A percentile compares a stretch with the other conserved stretches of the same genome.
phyloP scores from a whole-genome alignment of 2,329 filamentous ascomycete genomes.

The Cladosporium velox region DNA sequence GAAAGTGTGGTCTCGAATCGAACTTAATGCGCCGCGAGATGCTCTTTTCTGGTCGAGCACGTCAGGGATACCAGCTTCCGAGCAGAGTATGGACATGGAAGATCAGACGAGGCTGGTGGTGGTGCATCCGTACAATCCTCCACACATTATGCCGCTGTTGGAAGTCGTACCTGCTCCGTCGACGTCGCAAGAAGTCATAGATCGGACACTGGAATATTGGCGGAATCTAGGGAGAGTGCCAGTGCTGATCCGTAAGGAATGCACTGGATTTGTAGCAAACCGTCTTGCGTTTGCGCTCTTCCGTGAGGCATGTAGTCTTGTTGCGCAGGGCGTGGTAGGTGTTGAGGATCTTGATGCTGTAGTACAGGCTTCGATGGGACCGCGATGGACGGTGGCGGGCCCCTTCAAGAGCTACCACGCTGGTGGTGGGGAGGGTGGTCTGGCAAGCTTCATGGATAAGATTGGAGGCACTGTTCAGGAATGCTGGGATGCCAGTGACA shows the following conservation, averaged over 20 bases:
- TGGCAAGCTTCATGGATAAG: constrained; percentile 57
- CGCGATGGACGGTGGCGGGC: constrained; percentile 57
- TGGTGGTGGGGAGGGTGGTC: constrained; percentile 56
- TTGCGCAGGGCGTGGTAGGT: constrained; percentile 54
- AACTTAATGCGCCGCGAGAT: constrained; percentile 45
- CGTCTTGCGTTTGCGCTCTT: constrained; percentile 59
- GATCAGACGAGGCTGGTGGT: constrained; percentile 53
- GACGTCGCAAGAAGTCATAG: constrained; percentile 44
- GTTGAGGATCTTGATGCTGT: constrained; percentile 57
- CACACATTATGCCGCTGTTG: constrained; percentile 62
- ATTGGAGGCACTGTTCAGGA: constrained; percentile 57
- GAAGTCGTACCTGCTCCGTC: constrained; percentile 57
- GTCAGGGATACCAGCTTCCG: constrained; percentile 58
- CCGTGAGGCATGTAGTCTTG: constrained; percentile 57
- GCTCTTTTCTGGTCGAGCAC: constrained; percentile 61
- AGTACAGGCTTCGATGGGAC: constrained; percentile 55
- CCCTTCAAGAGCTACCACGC: constrained; percentile 62
- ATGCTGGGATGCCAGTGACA: constrained; percentile 56
- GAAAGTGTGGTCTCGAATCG: constrained; percentile 54
- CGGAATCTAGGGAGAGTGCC: constrained; percentile 45
- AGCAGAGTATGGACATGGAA: constrained; percentile 48
- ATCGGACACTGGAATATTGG: constrained; percentile 52
- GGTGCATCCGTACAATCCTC: constrained; percentile 64
- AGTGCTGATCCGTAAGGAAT: constrained; percentile 54
- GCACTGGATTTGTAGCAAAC: constrained; percentile 60